Evolutionary conservation across 1,284 basidiomycete species (phyloP).

Genomic region (Trichosporon ovoides): DNA sequence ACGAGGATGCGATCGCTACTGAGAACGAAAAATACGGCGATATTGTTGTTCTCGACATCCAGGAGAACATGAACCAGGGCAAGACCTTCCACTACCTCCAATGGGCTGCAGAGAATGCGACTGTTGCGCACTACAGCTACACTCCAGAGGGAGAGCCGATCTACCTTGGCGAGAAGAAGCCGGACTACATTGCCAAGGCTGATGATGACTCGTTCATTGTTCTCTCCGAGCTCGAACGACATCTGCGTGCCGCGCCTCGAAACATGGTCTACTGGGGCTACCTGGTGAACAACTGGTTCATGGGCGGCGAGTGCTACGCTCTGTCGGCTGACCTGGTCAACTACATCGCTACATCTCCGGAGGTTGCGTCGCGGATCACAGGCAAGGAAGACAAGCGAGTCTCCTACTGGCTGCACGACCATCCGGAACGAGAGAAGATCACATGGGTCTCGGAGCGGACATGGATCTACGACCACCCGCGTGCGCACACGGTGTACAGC

Average conservation of each 20-base stretch:
- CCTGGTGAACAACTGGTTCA: constrained; percentile 87
- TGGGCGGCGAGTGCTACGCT: constrained; percentile 94
- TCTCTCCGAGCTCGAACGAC: constrained; percentile 82
- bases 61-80: constrained; percentile 53
- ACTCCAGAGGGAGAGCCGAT: constrained; percentile 20
- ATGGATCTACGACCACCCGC: constrained; percentile 98
- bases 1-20: constrained; percentile 70
- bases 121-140: constrained; percentile 61
- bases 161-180: constrained; percentile 51
- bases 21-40: constrained; percentile 82
- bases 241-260: constrained; percentile 65
- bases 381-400: constrained; percentile 91
- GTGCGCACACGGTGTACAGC: constrained; percentile 86
- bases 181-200: constrained; percentile 84
- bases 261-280: constrained; percentile 93
- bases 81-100: constrained; percentile 52
- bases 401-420: constrained; percentile 87
- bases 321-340: constrained; percentile 84
- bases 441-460: constrained; percentile 89
- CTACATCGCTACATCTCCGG: constrained; percentile 72
- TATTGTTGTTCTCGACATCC: constrained; percentile 51
- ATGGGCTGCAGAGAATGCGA: constrained; percentile 77
- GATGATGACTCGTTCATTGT: constrained; percentile 76
- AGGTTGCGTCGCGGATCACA: constrained; percentile 61
- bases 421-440: constrained; percentile 73